Conservation (phyloP, 106 monocot genomes). For the Dactylorhiza incarnata region DNA sequence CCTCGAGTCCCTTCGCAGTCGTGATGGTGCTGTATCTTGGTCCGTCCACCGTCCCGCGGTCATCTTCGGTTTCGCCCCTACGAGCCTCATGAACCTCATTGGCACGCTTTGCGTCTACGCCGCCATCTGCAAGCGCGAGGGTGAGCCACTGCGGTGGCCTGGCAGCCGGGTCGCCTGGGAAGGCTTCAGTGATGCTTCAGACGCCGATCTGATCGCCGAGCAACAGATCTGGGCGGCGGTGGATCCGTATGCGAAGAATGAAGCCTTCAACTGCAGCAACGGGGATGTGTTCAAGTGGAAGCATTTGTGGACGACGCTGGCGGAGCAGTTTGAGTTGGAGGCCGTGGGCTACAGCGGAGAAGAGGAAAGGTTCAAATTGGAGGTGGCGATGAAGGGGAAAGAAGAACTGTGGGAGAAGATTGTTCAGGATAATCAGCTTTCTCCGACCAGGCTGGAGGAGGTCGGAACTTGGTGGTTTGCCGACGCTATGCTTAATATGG, state of each 20-base stretch:
- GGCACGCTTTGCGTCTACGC: conserved; percentile 39
- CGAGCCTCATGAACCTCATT: conserved; percentile 24
- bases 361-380: conserved; percentile 37
- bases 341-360: conserved; percentile 43
- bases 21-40: conserved; percentile 24
- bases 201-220: conserved; percentile 50
- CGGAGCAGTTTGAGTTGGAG: conserved; percentile 56
- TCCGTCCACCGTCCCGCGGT: conserved; percentile 48
- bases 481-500: conserved; percentile 22
- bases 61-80: conserved; percentile 29
- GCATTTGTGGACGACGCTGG: conserved; percentile 53
- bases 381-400: conserved; percentile 60
- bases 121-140: conserved; percentile 30
- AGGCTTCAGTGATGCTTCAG: conserved; percentile 36
- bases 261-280: conserved; percentile 47
- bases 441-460: conserved; percentile 32
- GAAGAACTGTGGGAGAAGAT: conserved; percentile 54
- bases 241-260: conserved; percentile 51
- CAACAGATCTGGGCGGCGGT: conserved; percentile 70
- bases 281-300: conserved; percentile 70
- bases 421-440: conserved; percentile 45
- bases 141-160: conserved; percentile 16
- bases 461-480: conserved; percentile 47
- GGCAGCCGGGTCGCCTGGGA: conserved; percentile 26
- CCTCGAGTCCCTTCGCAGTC: conserved; percentile 19